Evolutionary conservation across 139 green algal species (phyloP), one percentile per base, ranked within the genome.

Genomic region (Nannochloris sp.): DNA sequence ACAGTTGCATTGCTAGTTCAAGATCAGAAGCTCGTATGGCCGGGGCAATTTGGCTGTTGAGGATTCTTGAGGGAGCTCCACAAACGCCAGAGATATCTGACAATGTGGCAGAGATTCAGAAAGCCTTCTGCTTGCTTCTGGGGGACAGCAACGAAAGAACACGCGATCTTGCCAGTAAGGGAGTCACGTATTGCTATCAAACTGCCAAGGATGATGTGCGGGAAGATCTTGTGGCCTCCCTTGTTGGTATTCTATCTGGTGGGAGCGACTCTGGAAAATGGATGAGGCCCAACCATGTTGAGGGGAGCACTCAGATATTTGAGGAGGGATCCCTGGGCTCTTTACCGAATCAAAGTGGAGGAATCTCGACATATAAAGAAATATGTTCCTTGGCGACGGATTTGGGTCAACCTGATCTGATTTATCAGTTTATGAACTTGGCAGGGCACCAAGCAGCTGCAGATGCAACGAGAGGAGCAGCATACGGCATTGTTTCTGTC

Each of bases 391-490:
- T 97, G 51, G 88, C 88, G 11, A 92, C 79, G 12, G 87, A 96
- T 20, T 79, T 96, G 66, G 89, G 86, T 2, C 85, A 96, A 80
- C 91, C 90, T 3, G 91, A 95, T 57, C 80, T 97, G 36, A 64
- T 91, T 16, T 91, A 89, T 61, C 73, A 72, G 43, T 95, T 96
- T 79, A 94, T 96, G 89, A 78, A 91, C 56, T 67, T 95, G 33
- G 84, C 85, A 20, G 85, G 90, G 66, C 78, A 91, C 55, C 67
- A 85, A 43, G 55, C 25, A 51, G 74, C 80, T 14, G 46, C 92
- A 31, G 88, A 87, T 63, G 82, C 81, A 55, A 69, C 71, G 3
- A 68, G 87, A 3, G 89, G 90, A 9, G 88, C 89, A 2, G 88
- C 90, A 6, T 92, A 90, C 65, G 90, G 91, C 58, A 84, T 97